These are phyloP conservation scores for Lignosus rhinocerotis DNA, from an alignment of 1,284 basidiomycete genomes.

Conservation along the genomic window DNA sequence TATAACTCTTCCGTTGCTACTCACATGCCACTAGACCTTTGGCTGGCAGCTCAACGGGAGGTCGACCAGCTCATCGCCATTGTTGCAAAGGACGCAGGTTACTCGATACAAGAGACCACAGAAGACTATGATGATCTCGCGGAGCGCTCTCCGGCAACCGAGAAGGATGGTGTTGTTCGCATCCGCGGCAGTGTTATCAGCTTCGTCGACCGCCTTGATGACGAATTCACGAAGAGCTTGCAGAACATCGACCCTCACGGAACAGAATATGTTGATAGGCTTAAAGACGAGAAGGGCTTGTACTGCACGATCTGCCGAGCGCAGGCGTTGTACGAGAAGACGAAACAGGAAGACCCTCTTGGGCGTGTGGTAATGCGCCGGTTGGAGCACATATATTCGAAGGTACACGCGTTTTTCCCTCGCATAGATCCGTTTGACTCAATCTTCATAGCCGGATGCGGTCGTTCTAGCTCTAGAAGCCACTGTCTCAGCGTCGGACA, in stretches of 20 bases:
- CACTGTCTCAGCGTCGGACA: constrained; percentile 54
- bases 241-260: constrained; percentile 99
- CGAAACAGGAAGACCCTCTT: constrained; percentile 74
- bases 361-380: constrained; percentile 92
- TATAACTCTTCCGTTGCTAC: constrained; percentile 88
- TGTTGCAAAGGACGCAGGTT: constrained; percentile 69
- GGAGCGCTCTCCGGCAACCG: constrained; percentile 82
- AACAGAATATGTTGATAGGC: constrained; percentile 94
- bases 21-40: constrained; percentile 92
- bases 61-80: constrained; percentile 86
- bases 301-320: constrained; percentile 93
- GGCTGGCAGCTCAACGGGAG: constrained; percentile 86
- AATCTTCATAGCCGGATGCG: constrained; percentile 73
- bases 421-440: neutral
- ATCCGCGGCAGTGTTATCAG: constrained; percentile 93
- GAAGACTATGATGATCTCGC: constrained; percentile 92
- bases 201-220: constrained; percentile 95
- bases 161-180: constrained; percentile 67
- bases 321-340: constrained; percentile 89
- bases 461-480: constrained; percentile 92
- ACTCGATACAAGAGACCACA: constrained; percentile 85
- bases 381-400: constrained; percentile 97
- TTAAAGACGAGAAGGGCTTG: constrained; percentile 93
- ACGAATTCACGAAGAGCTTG: constrained; percentile 97
- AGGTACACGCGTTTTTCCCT: constrained; percentile 51